These are phyloP conservation scores for Aurifilum marmelostoma DNA, from an alignment of 2,329 filamentous ascomycete genomes.

Conservation along the genomic window DNA sequence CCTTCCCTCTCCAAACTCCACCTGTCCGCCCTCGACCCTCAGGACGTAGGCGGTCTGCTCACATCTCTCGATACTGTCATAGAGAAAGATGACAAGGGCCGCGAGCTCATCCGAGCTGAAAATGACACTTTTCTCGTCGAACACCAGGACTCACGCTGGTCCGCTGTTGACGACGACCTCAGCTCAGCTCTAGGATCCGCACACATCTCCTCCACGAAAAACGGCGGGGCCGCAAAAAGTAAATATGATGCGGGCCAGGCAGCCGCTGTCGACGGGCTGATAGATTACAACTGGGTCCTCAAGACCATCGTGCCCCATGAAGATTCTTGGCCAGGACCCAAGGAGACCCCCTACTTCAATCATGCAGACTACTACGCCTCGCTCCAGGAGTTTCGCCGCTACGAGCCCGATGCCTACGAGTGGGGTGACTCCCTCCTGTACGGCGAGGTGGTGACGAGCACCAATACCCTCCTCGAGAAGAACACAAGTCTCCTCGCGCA, in stretches of 20 bases:
- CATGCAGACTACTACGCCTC: slow-evolving; percentile 78
- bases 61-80: slow-evolving; percentile 69
- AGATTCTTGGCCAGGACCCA: slow-evolving; percentile 64
- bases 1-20: slow-evolving; percentile 83
- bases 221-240: not conserved
- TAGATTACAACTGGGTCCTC: slow-evolving; percentile 73
- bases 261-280: slow-evolving; percentile 57
- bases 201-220: slow-evolving; percentile 33
- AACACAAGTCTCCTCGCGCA: slow-evolving; percentile 77
- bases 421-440: slow-evolving; percentile 85
- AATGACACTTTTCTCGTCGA: slow-evolving; percentile 83
- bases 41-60: slow-evolving; percentile 70
- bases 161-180: slow-evolving; percentile 56
- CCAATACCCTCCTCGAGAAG: slow-evolving; percentile 92
- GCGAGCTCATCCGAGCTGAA: slow-evolving; percentile 77
- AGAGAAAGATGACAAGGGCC: slow-evolving; percentile 60
- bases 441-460: slow-evolving; percentile 90
- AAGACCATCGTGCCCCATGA: slow-evolving; percentile 79
- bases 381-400: slow-evolving; percentile 66
- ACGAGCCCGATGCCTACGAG: slow-evolving; percentile 57
- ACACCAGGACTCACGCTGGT: slow-evolving; percentile 64
- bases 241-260: slow-evolving; percentile 27
- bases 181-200: slow-evolving; percentile 52
- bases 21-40: slow-evolving; percentile 70
- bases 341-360: slow-evolving; percentile 84